phyloP scores from a whole-genome alignment of 805 yeast species.

The Wickerhamomyces ciferrii region DNA sequence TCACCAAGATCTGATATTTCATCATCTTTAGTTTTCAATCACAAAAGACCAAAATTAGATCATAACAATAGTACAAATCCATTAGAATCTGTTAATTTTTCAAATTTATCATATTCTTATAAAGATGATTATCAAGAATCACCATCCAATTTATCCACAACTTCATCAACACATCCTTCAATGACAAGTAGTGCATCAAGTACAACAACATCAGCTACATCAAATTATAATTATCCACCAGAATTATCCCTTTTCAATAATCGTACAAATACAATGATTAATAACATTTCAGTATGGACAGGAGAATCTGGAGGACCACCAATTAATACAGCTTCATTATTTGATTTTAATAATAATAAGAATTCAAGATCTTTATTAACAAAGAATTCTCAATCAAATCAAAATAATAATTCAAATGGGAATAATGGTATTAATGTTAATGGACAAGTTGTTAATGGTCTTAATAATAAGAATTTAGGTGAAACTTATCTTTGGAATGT shows the following conservation, averaged over 20 bases:
- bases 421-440: slow-evolving; percentile 1
- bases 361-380: background rate
- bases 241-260: slow-evolving; percentile 18
- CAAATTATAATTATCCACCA: slow-evolving; percentile 7
- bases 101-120: background rate
- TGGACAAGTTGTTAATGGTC: background rate
- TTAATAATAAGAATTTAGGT: background rate
- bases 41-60: background rate
- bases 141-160: background rate
- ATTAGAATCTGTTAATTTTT: too few relatives aligned
- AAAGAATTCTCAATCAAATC: background rate
- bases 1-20: background rate
- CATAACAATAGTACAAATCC: background rate
- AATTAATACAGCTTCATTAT: slow-evolving; percentile 1
- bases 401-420: background rate
- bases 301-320: slow-evolving; percentile 28
- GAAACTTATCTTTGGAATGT: slow-evolving; percentile 20
- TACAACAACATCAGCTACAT: slow-evolving; percentile 3
- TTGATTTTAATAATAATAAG: slow-evolving; percentile 4
- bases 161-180: slow-evolving; percentile 7
- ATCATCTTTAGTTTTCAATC: too few relatives aligned
- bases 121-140: background rate
- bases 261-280: slow-evolving; percentile 31
- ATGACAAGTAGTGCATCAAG: slow-evolving; percentile 10
- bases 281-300: slow-evolving; percentile 51